Evolutionary conservation across 2,329 filamentous ascomycete species (phyloP), one percentile per base, ranked within the genome.

Genomic region (Diaporthe vexans): DNA sequence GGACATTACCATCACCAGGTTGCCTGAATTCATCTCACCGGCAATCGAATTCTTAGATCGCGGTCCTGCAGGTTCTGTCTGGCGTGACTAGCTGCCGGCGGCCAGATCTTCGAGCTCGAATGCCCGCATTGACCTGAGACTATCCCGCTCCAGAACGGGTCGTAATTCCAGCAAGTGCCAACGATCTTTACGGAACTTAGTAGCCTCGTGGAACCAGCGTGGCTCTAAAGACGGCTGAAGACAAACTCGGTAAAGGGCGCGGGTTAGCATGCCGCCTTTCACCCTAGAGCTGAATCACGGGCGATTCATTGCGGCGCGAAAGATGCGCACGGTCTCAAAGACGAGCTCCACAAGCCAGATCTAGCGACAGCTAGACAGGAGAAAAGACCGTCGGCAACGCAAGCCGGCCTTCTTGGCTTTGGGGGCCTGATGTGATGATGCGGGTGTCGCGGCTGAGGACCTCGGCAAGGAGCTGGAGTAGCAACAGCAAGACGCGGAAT

Each of bases 121-220:
- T 52, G 1, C 1, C 46, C 63, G 63, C 63, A 67, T 67, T 52
- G 63, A 67, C 63, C 63, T 21, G 46, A 52, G 63, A 10, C 46
- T 67, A 52, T 37, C 29, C 15, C 46, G 63, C 46, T 24, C 21
- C n/a, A 37, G 46, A 40, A 2, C n/a, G 1, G 61, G 48, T 4
- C 46, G 21, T 35, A 51, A 21, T 29, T 2, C n/a, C 21, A 52
- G 10, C 15, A 67, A 26, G 46, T 26, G 29, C 46, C 29, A 67
- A 24, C 29, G 21, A 67, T 67, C 29, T 52, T 21, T 37, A 19
- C 13, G 29, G 29, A 24, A 3, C 29, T 3, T 37, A 2, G 46
- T 15, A 67, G 46, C 63, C 29, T 67, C 63, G 46, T 52, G 63
- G 29, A 19, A 33, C 11, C 52, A 52, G 46, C 15, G 63, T 40